Percentiles rank a stretch among this genome's conserved stretches.
Evolutionary conservation across 176 grass and related monocot species (phyloP).

Genomic region (Urochloa ruziziensis): DNA sequence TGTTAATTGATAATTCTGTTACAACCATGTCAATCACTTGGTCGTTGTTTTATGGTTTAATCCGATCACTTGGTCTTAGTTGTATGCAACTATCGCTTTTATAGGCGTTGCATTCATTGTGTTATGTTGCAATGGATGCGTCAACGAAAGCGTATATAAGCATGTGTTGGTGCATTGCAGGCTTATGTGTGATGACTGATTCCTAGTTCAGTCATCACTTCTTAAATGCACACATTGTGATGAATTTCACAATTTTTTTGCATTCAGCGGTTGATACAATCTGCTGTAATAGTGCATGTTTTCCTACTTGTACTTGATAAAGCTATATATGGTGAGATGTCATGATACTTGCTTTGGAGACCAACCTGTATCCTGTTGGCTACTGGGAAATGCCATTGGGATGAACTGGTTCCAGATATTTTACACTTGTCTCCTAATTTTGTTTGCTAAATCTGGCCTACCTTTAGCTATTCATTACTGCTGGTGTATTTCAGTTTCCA

Average conservation of each 20-base stretch:
- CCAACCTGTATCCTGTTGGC: conserved; percentile 42
- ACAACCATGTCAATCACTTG: too few relatives aligned
- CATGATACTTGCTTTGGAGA: background rate
- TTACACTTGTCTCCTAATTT: conserved; percentile 32
- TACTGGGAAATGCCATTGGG: conserved; percentile 26
- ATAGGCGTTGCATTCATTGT: conserved; percentile 60
- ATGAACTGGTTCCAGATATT: conserved; percentile 33
- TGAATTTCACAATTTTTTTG: background rate
- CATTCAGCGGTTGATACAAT: too few relatives aligned
- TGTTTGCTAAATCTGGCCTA: conserved; percentile 33
- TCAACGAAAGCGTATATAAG: conserved; percentile 60
- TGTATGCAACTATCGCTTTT: conserved; percentile 32
- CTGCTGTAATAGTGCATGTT: background rate
- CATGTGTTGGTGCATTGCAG: conserved; percentile 39
- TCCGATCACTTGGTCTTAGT: background rate
- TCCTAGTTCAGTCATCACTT: background rate
- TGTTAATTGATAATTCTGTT: background rate
- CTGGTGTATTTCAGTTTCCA: conserved; percentile 29
- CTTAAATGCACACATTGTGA: conserved; percentile 25
- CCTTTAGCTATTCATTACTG: conserved; percentile 47
- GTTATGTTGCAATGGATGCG: conserved; percentile 42
- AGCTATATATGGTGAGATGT: background rate
- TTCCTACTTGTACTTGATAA: background rate
- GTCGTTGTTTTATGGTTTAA: background rate
- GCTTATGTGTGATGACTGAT: conserved; percentile 7